phyloP scores from a whole-genome alignment of 148 eudicot species.

The Spergularia marina region DNA sequence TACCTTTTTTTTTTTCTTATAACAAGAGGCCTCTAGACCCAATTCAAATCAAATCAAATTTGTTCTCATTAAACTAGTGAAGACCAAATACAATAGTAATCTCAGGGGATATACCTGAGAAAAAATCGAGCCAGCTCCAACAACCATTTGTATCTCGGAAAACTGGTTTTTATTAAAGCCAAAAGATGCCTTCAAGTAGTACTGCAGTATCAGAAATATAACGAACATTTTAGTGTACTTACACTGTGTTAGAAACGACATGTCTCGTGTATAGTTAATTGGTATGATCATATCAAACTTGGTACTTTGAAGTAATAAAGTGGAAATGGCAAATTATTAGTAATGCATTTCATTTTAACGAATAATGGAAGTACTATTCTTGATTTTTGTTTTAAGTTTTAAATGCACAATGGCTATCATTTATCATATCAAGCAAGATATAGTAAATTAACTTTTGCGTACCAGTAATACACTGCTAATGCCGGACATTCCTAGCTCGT shows the following conservation, averaged over 20 bases:
- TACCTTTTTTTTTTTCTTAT: too few species aligned
- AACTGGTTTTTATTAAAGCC: slow-evolving; percentile 83
- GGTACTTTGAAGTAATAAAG: neutral
- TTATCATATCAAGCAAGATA: neutral
- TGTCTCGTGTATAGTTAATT: neutral
- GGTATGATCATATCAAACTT: neutral
- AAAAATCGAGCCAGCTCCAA: slow-evolving; percentile 81
- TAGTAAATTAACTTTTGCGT: slow-evolving; percentile 10
- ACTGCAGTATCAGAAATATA: slow-evolving; percentile 40
- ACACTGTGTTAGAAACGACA: neutral
- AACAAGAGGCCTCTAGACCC: too few species aligned
- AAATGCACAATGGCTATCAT: neutral
- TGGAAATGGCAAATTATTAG: neutral
- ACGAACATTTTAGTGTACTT: neutral
- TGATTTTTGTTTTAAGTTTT: neutral
- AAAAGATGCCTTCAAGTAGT: slow-evolving; percentile 82
- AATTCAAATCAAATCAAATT: too few species aligned
- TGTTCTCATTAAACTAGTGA: too few species aligned
- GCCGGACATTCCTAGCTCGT: slow-evolving; percentile 85
- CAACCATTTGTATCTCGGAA: slow-evolving; percentile 76
- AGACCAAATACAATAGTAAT: too few species aligned
- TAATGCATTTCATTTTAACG: neutral
- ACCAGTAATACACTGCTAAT: slow-evolving; percentile 71
- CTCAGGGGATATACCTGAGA: slow-evolving; percentile 56
- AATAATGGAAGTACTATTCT: neutral